phyloP scores from a whole-genome alignment of 495 filamentous ascomycete genomes.

The Alectoria sarmentosa region DNA sequence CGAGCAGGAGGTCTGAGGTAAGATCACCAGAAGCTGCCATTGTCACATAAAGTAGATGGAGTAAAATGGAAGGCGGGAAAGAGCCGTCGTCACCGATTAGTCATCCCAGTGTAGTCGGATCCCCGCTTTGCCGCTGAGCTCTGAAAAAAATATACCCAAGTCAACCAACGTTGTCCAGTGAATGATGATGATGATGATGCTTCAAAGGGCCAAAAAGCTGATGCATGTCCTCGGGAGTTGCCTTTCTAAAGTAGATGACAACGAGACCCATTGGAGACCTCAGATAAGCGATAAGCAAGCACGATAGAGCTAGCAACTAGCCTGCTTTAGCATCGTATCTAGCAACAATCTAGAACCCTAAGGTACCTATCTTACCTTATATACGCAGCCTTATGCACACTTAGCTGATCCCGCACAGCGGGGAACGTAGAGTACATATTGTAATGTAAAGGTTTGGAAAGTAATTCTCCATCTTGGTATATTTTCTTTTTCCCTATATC shows the following conservation, averaged over 20 bases:
- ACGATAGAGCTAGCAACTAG: slow-evolving; percentile 1
- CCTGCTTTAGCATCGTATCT: not conserved
- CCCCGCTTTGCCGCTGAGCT: not conserved
- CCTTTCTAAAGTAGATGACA: not conserved
- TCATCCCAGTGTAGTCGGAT: not conserved
- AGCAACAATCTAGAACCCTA: not conserved
- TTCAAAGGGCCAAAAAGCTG: no score
- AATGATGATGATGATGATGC: no score
- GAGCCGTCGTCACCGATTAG: not conserved
- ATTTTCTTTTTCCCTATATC: not conserved
- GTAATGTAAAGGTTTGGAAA: not conserved
- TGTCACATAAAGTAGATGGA: not conserved
- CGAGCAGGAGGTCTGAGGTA: not conserved
- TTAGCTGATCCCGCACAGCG: not conserved
- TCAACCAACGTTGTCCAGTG: no score
- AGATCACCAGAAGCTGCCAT: not conserved
- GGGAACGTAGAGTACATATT: no score
- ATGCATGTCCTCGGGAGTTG: no score
- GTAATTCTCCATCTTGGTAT: not conserved
- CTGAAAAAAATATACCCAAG: no score
- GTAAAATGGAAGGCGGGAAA: not conserved
- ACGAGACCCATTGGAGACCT: not conserved
- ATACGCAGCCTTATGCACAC: not conserved
- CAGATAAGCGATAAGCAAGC: not conserved
- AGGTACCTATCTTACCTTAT: not conserved